Base-by-base conservation (phyloP, 805 yeast genomes). In the Lipomyces orientalis region DNA sequence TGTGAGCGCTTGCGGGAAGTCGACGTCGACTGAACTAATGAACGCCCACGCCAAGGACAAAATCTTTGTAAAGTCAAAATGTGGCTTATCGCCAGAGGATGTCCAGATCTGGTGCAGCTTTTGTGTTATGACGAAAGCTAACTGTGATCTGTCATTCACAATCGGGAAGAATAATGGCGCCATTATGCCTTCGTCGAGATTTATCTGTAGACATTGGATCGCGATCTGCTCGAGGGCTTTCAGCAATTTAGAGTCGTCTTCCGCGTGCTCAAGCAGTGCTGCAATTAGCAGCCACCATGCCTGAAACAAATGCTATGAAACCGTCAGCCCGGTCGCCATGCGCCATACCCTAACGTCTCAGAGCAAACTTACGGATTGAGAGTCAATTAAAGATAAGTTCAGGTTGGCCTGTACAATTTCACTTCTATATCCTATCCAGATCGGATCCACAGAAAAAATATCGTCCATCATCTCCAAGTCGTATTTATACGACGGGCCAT, bases 251-350 rank as follows among this genome's bases (percentile, higher is more conserved):
- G 68, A 67, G 5, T 59, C 77, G 73, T 79, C 72, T 71, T 79
- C 81, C 0, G 80, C 75, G 8, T 75, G 67, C n/a, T 76, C 75
- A 8, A 82, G 67, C 80, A 88, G 61, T 0, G 94, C 86, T 0
- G 94, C 87, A 29, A 91, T 69, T 43, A 93, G 80, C 1, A 95
- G 92, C 60, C 94, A 93, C 84, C 91, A 87, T 0, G 96, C 85
- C 73, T 88, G 89, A 2, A 91, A 89, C 25, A 90, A 85, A 3
- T 86, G 71, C 67, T 60, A 33, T 10, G n/a, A 19, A 10, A 35
- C 29, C 19, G 60, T 55, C 39, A 64, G 52, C 31, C 16, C 2
- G 56, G 22, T 35, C 19, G 34, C 6, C 33, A 1, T 16, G 34
- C 37, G 46, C 22, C 4, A 39, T 9, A 19, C 22, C 52, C 19